Conservation (phyloP, 768 basidiomycete species). For the Strobilomyces dryophilus region DNA sequence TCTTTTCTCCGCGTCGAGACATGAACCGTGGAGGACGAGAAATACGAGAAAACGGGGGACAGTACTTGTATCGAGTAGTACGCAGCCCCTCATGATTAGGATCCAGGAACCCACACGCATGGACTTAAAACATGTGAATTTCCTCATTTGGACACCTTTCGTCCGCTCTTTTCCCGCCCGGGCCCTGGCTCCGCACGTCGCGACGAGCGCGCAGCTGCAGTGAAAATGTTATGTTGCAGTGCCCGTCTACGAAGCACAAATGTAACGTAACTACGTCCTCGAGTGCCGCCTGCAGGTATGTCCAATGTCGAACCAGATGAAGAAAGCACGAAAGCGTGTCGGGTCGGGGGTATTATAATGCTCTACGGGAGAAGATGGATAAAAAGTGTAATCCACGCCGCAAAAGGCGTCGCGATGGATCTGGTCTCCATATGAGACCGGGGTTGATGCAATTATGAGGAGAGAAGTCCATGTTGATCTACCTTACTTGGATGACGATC, state of each 20-base stretch:
- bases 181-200: too few species aligned
- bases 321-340: constrained; percentile 11
- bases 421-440: constrained; percentile 6
- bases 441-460: constrained; percentile 2
- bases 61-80: neutral
- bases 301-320: neutral
- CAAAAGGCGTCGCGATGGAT: constrained; percentile 10
- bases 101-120: neutral
- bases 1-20: constrained; percentile 60
- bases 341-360: constrained; percentile 16
- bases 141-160: constrained; percentile 4
- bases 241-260: neutral
- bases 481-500: constrained; percentile 8
- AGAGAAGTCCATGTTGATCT: constrained; percentile 3
- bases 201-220: too few species aligned
- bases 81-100: constrained; percentile 20
- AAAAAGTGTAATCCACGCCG: constrained; percentile 1
- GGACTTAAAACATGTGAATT: constrained; percentile 31
- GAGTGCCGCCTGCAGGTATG: neutral
- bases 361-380: constrained; percentile 6
- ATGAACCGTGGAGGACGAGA: constrained; percentile 28
- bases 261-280: constrained; percentile 1
- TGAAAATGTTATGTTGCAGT: constrained; percentile 8
- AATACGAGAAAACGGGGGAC: neutral
- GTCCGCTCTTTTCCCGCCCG: constrained; percentile 24